Conservation (phyloP, 176 grass and related monocot species). For the Carex cristatella region DNA sequence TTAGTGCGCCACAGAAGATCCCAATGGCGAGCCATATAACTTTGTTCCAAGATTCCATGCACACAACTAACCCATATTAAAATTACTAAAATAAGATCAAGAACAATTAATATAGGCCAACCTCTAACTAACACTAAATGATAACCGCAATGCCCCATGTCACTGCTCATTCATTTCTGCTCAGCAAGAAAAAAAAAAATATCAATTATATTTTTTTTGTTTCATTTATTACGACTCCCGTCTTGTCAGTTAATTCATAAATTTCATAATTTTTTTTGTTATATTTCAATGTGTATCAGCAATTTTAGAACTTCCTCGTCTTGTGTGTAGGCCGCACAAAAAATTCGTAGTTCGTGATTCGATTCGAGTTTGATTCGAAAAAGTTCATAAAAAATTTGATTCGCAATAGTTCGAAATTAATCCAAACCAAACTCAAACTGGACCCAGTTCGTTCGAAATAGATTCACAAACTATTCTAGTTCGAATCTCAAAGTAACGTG, state of each 20-base stretch:
- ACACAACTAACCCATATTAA: conserved; percentile 5
- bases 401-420: too few relatives aligned
- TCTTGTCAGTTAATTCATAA: background rate
- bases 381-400: too few relatives aligned
- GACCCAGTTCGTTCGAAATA: too few relatives aligned
- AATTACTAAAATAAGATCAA: background rate
- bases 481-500: too few relatives aligned
- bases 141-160: conserved; percentile 15
- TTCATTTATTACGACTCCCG: background rate
- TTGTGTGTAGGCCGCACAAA: background rate
- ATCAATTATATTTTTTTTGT: background rate
- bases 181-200: background rate
- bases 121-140: conserved; percentile 17
- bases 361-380: too few relatives aligned
- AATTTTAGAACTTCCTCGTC: background rate
- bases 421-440: too few relatives aligned
- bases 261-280: background rate
- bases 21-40: background rate
- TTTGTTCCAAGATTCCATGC: conserved; percentile 15
- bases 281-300: background rate
- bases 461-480: too few relatives aligned
- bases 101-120: background rate
- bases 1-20: conserved; percentile 10
- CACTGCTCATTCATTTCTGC: background rate
- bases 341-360: too few relatives aligned